Evolutionary conservation across 192 early-diverging fungal species (phyloP).

Genomic region (Umbelopsis isabellina): DNA sequence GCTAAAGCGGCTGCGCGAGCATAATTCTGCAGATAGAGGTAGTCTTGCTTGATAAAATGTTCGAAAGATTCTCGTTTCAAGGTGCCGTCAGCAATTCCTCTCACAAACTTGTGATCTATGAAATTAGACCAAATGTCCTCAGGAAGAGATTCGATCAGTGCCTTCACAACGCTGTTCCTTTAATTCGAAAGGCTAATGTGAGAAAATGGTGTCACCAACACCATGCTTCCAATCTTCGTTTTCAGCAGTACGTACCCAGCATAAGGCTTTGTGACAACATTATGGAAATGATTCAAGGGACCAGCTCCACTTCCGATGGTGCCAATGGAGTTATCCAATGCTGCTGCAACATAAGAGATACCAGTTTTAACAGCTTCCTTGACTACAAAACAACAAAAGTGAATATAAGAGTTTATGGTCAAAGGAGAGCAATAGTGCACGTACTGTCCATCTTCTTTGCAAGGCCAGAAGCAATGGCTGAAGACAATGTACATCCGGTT

Average conservation of each 20-base stretch:
- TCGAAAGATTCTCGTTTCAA: conserved; percentile 70
- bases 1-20: conserved; percentile 77
- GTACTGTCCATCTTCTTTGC: conserved; percentile 57
- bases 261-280: conserved; percentile 44
- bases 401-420: neutral
- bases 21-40: conserved; percentile 78
- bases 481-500: conserved; percentile 85
- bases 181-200: neutral
- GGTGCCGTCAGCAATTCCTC: conserved; percentile 72
- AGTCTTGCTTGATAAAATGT: conserved; percentile 86
- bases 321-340: conserved; percentile 58
- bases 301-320: conserved; percentile 71
- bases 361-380: conserved; percentile 57
- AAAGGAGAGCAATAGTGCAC: neutral
- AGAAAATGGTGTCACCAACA: neutral
- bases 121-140: conserved; percentile 62
- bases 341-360: conserved; percentile 65
- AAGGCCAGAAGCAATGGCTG: conserved; percentile 77
- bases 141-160: conserved; percentile 31
- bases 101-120: conserved; percentile 77
- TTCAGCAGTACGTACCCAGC: conserved; percentile 38
- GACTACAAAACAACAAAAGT: conserved; percentile 34
- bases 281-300: conserved; percentile 77
- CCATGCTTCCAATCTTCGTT: too few species aligned
- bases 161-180: conserved; percentile 29